These are phyloP conservation scores for Raffaelea deltoideospora DNA, from an alignment of 2,329 filamentous ascomycete genomes.

Conservation along the genomic window DNA sequence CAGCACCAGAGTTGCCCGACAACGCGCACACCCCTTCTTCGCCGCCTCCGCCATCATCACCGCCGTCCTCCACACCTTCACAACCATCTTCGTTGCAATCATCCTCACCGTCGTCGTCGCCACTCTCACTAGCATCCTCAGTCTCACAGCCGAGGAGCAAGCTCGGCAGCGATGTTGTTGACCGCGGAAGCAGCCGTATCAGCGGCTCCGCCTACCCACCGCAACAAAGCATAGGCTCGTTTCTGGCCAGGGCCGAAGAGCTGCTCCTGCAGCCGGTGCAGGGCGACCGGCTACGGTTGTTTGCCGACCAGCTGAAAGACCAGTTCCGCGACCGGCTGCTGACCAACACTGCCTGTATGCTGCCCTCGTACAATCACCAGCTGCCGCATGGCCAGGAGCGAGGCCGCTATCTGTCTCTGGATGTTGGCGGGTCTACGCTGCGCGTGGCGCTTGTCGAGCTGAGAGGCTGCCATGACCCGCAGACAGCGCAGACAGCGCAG, in stretches of 20 bases:
- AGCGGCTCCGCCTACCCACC: too few species aligned
- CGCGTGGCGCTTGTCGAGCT: slow-evolving; percentile 50
- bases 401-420: slow-evolving; percentile 46
- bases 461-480: slow-evolving; percentile 24
- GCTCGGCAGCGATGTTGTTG: too few species aligned
- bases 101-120: not conserved
- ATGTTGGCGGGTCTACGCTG: slow-evolving; percentile 56
- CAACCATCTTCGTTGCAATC: slow-evolving; percentile 1
- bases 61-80: not conserved
- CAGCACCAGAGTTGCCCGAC: not conserved
- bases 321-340: slow-evolving; percentile 39
- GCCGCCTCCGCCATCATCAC: not conserved
- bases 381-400: slow-evolving; percentile 44
- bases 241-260: slow-evolving; percentile 40
- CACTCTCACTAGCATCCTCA: not conserved
- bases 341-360: slow-evolving; percentile 41
- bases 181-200: too few species aligned
- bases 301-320: slow-evolving; percentile 34
- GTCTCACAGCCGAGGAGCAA: not conserved
- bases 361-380: slow-evolving; percentile 50
- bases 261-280: slow-evolving; percentile 33
- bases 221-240: slow-evolving; percentile 30
- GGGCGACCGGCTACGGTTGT: slow-evolving; percentile 25
- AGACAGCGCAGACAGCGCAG: too few species aligned
- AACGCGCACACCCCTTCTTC: not conserved